Conservation (phyloP, 768 basidiomycete species). For the Lactarius hatsudake region DNA sequence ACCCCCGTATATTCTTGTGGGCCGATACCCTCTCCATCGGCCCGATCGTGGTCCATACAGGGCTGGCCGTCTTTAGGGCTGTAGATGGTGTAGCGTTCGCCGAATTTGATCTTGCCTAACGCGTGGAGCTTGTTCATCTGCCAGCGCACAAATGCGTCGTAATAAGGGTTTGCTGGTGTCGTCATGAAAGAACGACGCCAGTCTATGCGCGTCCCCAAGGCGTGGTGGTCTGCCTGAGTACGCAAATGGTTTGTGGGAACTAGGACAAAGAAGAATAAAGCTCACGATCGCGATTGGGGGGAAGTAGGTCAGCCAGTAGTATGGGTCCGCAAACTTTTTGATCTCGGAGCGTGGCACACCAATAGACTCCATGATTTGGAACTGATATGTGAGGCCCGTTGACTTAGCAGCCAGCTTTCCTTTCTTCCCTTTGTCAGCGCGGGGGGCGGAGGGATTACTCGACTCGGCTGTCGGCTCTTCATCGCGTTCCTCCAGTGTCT, state of each 20-base stretch:
- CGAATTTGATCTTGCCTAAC: constrained; percentile 94
- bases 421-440: constrained; percentile 85
- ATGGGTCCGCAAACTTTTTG: constrained; percentile 95
- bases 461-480: constrained; percentile 42
- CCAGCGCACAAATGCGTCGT: constrained; percentile 96
- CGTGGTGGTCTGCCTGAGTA: constrained; percentile 64
- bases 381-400: constrained; percentile 93
- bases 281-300: constrained; percentile 87
- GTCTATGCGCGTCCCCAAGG: constrained; percentile 93
- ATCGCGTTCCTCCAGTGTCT: constrained; percentile 45
- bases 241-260: constrained; percentile 27
- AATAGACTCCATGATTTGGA: constrained; percentile 97
- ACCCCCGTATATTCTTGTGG: constrained; percentile 94
- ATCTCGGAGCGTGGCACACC: constrained; percentile 85
- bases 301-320: constrained; percentile 90
- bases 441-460: constrained; percentile 40
- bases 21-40: constrained; percentile 89
- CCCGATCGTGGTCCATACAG: constrained; percentile 99
- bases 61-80: constrained; percentile 98
- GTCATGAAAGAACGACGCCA: constrained; percentile 96
- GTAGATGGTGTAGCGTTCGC: constrained; percentile 97
- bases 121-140: constrained; percentile 90
- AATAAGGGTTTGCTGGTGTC: constrained; percentile 95
- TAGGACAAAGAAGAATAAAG: not conserved
- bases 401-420: constrained; percentile 92